Percentiles rank a stretch among this genome's conserved stretches.
Evolutionary conservation across 129 eudicot genomes (phyloP).

Genomic region (Artemisia tridentata): DNA sequence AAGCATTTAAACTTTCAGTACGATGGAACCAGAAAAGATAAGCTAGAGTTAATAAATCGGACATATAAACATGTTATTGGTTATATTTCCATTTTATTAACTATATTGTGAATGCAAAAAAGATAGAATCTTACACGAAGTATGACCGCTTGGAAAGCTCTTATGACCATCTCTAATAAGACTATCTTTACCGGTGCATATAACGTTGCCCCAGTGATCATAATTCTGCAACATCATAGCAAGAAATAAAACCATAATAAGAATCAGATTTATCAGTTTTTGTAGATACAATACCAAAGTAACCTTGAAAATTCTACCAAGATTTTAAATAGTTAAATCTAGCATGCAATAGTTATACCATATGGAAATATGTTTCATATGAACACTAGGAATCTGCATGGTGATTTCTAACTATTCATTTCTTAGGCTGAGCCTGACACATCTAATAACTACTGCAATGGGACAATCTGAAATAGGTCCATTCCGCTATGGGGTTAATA

Average conservation of each 20-base stretch:
- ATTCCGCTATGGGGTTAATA: too few species aligned
- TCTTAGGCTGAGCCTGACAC: too few species aligned
- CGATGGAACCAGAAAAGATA: background rate
- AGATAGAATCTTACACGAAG: constrained; percentile 60
- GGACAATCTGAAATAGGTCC: background rate
- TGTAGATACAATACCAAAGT: background rate
- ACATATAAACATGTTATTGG: background rate
- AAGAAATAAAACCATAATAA: constrained; percentile 12
- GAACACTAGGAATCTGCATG: background rate
- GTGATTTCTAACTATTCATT: background rate
- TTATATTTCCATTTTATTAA: background rate
- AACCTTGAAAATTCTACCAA: background rate
- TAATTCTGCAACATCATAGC: constrained; percentile 37
- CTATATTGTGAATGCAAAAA: background rate
- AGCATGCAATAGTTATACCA: constrained; percentile 5
- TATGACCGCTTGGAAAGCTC: constrained; percentile 95
- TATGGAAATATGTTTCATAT: background rate
- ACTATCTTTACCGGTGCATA: constrained; percentile 59
- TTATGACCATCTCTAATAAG: constrained; percentile 86
- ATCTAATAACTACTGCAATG: too few species aligned
- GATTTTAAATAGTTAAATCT: background rate
- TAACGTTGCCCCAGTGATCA: constrained; percentile 72
- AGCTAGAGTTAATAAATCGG: background rate
- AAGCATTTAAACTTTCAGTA: constrained; percentile 17
- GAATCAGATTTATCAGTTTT: background rate